Evolutionary conservation across 2,329 filamentous ascomycete species (phyloP).

Genomic region (Pestalotiopsis sp.): DNA sequence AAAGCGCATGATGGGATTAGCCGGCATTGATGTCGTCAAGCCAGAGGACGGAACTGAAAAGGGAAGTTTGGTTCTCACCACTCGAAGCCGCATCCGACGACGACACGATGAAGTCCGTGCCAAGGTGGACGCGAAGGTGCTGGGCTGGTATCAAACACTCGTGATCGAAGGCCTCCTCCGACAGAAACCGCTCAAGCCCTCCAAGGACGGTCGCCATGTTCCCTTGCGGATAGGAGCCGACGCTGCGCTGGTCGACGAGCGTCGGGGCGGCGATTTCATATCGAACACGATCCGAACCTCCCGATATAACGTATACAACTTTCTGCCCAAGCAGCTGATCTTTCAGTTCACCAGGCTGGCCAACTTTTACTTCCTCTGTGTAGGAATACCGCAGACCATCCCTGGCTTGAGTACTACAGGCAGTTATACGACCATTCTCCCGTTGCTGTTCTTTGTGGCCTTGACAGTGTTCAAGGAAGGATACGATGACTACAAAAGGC

Average conservation of each 20-base stretch:
- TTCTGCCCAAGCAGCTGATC: conserved; percentile 81
- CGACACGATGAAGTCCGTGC: conserved; percentile 21
- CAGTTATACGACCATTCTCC: conserved; percentile 74
- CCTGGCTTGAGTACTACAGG: conserved; percentile 78
- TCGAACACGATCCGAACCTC: conserved; percentile 76
- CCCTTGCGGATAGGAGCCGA: conserved; percentile 43
- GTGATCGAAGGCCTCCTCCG: conserved; percentile 57
- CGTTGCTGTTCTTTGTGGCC: conserved; percentile 74
- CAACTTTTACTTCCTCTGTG: conserved; percentile 86
- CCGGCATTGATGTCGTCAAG: conserved; percentile 2
- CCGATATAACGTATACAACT: conserved; percentile 82
- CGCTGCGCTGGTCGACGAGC: conserved; percentile 49
- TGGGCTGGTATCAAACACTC: conserved; percentile 39
- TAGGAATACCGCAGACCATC: conserved; percentile 83
- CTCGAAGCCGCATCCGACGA: conserved; percentile 19
- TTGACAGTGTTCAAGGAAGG: conserved; percentile 86
- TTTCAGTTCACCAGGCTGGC: conserved; percentile 86
- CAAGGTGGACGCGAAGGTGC: conserved; percentile 20
- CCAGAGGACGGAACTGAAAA: conserved; percentile 12
- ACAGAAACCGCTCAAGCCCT: conserved; percentile 70
- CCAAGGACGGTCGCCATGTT: conserved; percentile 67
- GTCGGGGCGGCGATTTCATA: conserved; percentile 52
- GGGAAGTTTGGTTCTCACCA: conserved; percentile 10
- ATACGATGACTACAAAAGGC: conserved; percentile 81
- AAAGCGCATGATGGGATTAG: conserved; percentile 10